Base-by-base conservation (phyloP, 345 rosid species). In the Eucalyptus tenuipes region DNA sequence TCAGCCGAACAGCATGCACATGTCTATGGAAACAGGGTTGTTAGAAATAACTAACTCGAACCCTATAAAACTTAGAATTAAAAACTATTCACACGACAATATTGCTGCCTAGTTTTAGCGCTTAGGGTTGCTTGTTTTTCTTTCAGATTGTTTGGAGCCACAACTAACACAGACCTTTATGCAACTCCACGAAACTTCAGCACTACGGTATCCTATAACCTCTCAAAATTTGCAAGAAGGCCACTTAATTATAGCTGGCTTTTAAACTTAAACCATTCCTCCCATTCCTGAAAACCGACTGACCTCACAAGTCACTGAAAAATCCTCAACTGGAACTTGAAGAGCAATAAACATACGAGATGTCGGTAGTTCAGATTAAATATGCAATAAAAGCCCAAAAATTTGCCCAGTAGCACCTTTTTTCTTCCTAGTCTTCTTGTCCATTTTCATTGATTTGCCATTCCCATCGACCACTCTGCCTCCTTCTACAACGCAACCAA, bases 391-490 rank as follows among this genome's bases (percentile, higher is more conserved):
- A 7, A 37, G 27, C 47, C 27, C 75, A 85, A n/a, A 52, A 75
- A 82, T 10, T 15, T 47, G 22, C 82, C 48, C 33, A 50, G 53
- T 6, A 37, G 22, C 37, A 87, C 86, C 89, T 84, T 89, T 87
- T 87, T 89, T 82, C 84, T 47, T 57, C 87, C 87, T 68, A 50
- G 66, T 49, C 85, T 88, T 88, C 53, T 25, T 47, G 44, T 52
- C 61, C 64, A 16, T 37, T 37, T 48, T 50, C 4, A 68, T 89
- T n/a, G 13, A 40, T 91, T 84, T 88, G 42, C 90, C 88, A 5
- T 55, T 91, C 86, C 88, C 89, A 92, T 88, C 90, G 31, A 61
- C 92, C 53, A 40, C 66, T 88, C 80, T 86, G 7, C 61, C 88
- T 49, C 91, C 49, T 59, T 88, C 87, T 88, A 61, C 49, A 68